Percentiles rank a stretch among this genome's conserved stretches.
These are phyloP conservation scores for Colletotrichum camelliae DNA, from an alignment of 2,329 filamentous ascomycete genomes.

Conservation along the genomic window DNA sequence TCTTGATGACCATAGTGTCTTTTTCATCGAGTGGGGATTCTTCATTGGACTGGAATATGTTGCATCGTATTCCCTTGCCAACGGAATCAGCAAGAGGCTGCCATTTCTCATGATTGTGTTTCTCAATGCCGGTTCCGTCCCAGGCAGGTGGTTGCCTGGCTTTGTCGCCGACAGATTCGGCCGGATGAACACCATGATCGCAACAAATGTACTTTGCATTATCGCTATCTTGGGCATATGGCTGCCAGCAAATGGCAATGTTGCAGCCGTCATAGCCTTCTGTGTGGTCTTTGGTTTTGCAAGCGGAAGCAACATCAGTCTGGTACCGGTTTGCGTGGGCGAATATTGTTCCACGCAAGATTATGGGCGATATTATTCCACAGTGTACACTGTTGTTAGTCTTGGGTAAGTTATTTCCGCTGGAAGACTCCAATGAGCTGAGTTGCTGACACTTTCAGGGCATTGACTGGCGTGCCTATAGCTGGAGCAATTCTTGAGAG, in stretches of 20 bases:
- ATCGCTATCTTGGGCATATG: neutral
- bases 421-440: accelerated
- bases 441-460: neutral
- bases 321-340: neutral
- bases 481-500: neutral
- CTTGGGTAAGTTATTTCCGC: neutral
- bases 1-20: neutral
- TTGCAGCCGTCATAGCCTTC: neutral
- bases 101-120: neutral
- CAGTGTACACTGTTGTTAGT: neutral
- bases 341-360: neutral
- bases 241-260: neutral
- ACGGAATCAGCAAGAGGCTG: neutral
- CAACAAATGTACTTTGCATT: neutral
- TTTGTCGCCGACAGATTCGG: neutral
- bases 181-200: neutral
- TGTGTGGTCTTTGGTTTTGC: neutral
- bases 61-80: neutral
- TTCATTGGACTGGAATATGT: neutral
- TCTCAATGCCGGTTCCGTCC: neutral
- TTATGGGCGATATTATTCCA: neutral
- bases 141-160: neutral
- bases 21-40: neutral
- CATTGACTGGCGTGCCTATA: neutral
- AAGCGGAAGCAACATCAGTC: neutral